phyloP scores from a whole-genome alignment of 1,139 yeast genomes.

The Saccharomyces hybrid region DNA sequence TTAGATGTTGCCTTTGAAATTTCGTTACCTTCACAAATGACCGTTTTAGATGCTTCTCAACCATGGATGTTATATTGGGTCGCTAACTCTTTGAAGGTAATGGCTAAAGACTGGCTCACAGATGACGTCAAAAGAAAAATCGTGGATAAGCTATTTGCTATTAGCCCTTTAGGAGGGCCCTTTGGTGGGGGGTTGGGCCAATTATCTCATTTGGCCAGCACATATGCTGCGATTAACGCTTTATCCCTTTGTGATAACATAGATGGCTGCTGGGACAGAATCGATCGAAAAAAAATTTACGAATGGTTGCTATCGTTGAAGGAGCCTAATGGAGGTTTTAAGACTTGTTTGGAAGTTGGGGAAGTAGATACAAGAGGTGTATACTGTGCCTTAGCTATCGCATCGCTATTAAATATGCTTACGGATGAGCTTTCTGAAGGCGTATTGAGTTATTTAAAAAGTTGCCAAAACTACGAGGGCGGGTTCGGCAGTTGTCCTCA shows the following conservation, averaged over 20 bases:
- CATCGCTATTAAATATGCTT: conserved; percentile 54
- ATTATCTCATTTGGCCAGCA: conserved; percentile 74
- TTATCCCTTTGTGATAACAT: conserved; percentile 49
- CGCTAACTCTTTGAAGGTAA: conserved; percentile 44
- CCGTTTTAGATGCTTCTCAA: conserved; percentile 69
- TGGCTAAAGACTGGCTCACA: conserved; percentile 31
- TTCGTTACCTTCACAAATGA: conserved; percentile 37
- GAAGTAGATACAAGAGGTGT: conserved; percentile 83
- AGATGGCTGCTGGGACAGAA: conserved; percentile 35
- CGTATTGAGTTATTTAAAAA: conserved; percentile 51
- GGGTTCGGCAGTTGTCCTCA: conserved; percentile 79
- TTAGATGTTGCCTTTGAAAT: conserved; percentile 35
- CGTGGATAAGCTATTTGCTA: conserved; percentile 17
- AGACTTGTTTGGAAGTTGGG: conserved; percentile 40
- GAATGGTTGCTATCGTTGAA: conserved; percentile 63
- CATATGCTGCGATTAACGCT: conserved; percentile 70
- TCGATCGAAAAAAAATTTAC: conserved; percentile 45
- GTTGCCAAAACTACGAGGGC: conserved; percentile 90
- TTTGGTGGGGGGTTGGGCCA: conserved; percentile 81
- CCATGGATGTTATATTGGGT: conserved; percentile 92
- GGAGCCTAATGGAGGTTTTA: conserved; percentile 52
- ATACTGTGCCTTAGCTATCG: conserved; percentile 74
- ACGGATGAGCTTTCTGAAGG: conserved; percentile 54
- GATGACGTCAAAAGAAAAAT: conserved; percentile 21
- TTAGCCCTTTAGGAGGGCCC: conserved; percentile 47